A percentile compares a stretch with the other conserved stretches of the same genome.
These are phyloP conservation scores for Omphalotus guepiniiformis DNA, from an alignment of 768 basidiomycete genomes.

Conservation along the genomic window DNA sequence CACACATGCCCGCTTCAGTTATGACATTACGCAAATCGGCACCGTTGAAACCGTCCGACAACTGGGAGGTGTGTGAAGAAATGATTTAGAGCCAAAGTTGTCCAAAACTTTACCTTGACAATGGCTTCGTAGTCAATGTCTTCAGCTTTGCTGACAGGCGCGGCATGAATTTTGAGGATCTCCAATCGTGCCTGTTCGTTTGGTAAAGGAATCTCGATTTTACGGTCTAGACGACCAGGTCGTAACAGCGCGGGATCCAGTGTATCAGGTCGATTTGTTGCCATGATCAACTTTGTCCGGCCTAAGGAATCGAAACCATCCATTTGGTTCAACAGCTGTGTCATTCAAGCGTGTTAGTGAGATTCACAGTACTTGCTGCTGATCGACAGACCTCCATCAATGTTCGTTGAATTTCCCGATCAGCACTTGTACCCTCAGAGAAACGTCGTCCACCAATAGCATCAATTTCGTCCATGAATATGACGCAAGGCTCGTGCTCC, in stretches of 20 bases:
- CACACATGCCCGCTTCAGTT: constrained; percentile 97
- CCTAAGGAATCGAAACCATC: constrained; percentile 99
- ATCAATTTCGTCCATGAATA: constrained; percentile 98
- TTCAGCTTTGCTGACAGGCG: constrained; percentile 89
- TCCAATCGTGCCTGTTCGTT: constrained; percentile 96
- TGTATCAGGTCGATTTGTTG: constrained; percentile 98
- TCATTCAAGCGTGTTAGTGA: neutral
- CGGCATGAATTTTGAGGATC: constrained; percentile 96
- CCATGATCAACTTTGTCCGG: constrained; percentile 96
- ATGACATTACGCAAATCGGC: constrained; percentile 95
- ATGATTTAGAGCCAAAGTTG: neutral
- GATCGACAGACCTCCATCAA: constrained; percentile 78
- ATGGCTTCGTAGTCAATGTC: constrained; percentile 98
- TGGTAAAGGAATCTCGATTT: constrained; percentile 96
- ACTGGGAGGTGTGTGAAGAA: constrained; percentile 4
- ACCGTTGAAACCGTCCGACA: constrained; percentile 36
- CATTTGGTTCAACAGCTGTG: constrained; percentile 91
- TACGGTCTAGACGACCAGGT: constrained; percentile 93
- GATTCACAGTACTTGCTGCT: neutral
- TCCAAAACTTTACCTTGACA: constrained; percentile 64
- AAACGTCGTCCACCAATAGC: constrained; percentile 91
- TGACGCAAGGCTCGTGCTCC: constrained; percentile 98
- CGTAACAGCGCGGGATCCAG: constrained; percentile 95
- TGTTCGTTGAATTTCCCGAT: constrained; percentile 97
- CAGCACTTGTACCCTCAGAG: constrained; percentile 95